phyloP scores from a whole-genome alignment of 768 basidiomycete species.

The Coprinopsis marcescibilis region DNA sequence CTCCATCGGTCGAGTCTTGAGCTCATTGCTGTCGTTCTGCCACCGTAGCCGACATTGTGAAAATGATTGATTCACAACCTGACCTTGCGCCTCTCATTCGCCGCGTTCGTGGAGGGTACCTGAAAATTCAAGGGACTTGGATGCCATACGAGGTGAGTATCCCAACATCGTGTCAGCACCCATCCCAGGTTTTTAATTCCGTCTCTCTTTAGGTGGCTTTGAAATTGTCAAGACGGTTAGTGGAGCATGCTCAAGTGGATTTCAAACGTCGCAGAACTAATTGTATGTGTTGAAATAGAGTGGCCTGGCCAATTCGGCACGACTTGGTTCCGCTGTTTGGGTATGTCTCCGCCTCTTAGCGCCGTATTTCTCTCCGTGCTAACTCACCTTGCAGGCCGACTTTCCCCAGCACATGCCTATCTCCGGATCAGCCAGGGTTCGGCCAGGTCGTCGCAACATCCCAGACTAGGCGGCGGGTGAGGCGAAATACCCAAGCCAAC shows the following conservation, averaged over 20 bases:
- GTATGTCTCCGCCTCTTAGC: conserved; percentile 31
- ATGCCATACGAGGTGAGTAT: conserved; percentile 78
- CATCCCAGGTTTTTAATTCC: conserved; percentile 6
- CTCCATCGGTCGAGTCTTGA: not conserved
- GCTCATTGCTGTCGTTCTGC: conserved; percentile 9
- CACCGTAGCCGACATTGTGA: conserved; percentile 79
- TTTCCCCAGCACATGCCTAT: conserved; percentile 77
- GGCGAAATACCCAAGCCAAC: conserved; percentile 41
- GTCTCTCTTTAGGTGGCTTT: conserved; percentile 57
- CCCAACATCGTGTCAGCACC: conserved; percentile 5
- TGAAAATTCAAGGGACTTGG: conserved; percentile 93
- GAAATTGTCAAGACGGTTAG: conserved; percentile 71
- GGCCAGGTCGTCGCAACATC: conserved; percentile 71
- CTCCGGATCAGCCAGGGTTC: conserved; percentile 82
- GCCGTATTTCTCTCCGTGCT: not conserved
- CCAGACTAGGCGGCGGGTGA: conserved; percentile 54
- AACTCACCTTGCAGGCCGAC: conserved; percentile 49
- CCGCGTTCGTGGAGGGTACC: conserved; percentile 79
- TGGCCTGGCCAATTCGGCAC: conserved; percentile 84
- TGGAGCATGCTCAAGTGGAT: conserved; percentile 14
- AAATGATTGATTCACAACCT: conserved; percentile 89
- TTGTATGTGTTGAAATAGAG: conserved; percentile 36
- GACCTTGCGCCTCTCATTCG: conserved; percentile 79
- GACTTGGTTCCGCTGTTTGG: conserved; percentile 87
- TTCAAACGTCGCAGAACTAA: conserved; percentile 12